Base-by-base conservation (phyloP, 2,329 filamentous ascomycete genomes). In the Diaporthe batatas region DNA sequence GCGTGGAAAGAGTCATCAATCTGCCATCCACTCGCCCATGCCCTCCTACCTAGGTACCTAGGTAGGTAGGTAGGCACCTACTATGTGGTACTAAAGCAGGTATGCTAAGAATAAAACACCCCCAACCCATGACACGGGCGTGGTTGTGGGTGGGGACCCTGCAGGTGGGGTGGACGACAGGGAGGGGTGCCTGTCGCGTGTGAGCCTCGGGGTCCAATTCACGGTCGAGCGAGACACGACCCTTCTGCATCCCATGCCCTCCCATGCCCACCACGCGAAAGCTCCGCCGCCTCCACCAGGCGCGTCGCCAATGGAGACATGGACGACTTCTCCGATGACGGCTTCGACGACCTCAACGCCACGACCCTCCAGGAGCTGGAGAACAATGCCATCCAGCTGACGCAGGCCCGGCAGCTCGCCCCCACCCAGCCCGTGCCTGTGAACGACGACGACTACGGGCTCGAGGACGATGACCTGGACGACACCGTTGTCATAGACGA, bases 321-420 rank as follows among this genome's bases (percentile, higher is more conserved):
- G 82, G 89, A 91, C 82, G 87, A 89, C 74, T 92, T 90, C 79
- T 89, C 86, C 73, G 91, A 92, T 79, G 90, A 91, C 78, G 90
- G 86, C 74, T 85, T 93, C 76, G 90, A 92, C 79, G 85, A 87
- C 53, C 82, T 92, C 54, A 88, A 90, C 75, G 84, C 87, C 75
- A 86, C 87, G 75, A 84, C 84, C 59, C 82, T 92, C 4, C 85
- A 89, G 76, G 89, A 91, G 78, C 87, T 93, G 75, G 91, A 93
- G 78, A 87, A 88, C 77, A 87, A 88, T 78, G 91, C 91, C 51
- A 89, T 92, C 75, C 87, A 88, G 76, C 86, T 86, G 76, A 92
- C 90, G 6, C 89, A 91, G 76, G 84, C 83, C 44, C 84, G 82
- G 57, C 79, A 78, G 69, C 55, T 74, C 0, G 72, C 29, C n/a